Evolutionary conservation across 257 asterid species (phyloP).

Genomic region (Fraxinus excelsior): DNA sequence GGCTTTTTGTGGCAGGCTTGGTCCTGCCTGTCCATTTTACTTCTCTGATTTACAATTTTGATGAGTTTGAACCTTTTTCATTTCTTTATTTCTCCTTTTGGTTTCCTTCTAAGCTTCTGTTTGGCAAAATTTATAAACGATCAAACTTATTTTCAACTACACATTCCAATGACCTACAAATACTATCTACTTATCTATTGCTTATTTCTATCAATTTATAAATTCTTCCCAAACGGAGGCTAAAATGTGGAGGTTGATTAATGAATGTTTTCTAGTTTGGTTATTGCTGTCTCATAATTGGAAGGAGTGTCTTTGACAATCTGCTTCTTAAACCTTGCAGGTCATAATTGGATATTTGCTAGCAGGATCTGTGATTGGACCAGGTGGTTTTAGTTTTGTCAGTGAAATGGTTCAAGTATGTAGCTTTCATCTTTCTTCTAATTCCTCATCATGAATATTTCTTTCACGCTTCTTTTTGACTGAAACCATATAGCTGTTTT

Average conservation of each 20-base stretch:
- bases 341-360: constrained; percentile 83
- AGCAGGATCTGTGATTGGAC: constrained; percentile 86
- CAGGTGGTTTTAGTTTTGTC: constrained; percentile 83
- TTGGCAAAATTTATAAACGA: too few species aligned
- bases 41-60: not conserved
- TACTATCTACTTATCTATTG: too few species aligned
- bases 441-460: not conserved
- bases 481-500: not conserved
- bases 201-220: too few species aligned
- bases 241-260: constrained; percentile 20
- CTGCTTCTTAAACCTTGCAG: constrained; percentile 47
- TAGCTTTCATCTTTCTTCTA: constrained; percentile 23
- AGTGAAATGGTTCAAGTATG: constrained; percentile 90
- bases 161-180: too few species aligned
- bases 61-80: not conserved
- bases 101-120: constrained; percentile 2
- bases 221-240: too few species aligned
- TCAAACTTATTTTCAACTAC: too few species aligned
- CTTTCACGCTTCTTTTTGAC: constrained; percentile 8
- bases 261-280: constrained; percentile 15
- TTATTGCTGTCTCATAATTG: not conserved
- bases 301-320: constrained; percentile 18
- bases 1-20: too few species aligned
- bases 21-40: too few species aligned
- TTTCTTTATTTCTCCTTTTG: constrained; percentile 13